phyloP scores from a whole-genome alignment of 1,139 yeast genomes.

The Yamadazyma trypodendri region DNA sequence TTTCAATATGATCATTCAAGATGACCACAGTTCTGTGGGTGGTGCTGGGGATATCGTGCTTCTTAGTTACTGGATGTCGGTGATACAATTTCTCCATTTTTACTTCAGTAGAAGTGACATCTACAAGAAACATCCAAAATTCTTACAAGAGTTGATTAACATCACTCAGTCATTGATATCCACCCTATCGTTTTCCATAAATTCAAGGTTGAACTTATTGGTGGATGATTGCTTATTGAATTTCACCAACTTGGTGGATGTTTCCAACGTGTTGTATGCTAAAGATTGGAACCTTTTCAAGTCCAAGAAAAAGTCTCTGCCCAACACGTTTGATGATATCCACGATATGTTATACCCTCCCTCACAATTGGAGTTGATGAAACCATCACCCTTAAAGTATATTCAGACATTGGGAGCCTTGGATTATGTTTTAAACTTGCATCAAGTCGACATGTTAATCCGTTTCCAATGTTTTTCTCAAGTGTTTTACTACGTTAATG shows the following conservation, averaged over 20 bases:
- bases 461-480: conserved; percentile 76
- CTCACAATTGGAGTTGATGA: conserved; percentile 55
- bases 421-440: conserved; percentile 79
- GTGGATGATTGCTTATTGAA: conserved; percentile 64
- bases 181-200: conserved; percentile 63
- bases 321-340: conserved; percentile 63
- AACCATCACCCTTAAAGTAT: conserved; percentile 84
- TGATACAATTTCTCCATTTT: conserved; percentile 64
- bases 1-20: conserved; percentile 43
- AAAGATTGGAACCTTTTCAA: conserved; percentile 77
- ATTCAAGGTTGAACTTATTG: conserved; percentile 54
- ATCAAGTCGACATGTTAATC: conserved; percentile 73
- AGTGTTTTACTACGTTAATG: conserved; percentile 75
- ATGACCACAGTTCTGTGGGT: conserved; percentile 21
- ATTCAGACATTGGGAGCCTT: conserved; percentile 88
- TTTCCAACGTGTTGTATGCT: conserved; percentile 58
- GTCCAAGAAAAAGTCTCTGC: conserved; percentile 38
- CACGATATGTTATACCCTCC: conserved; percentile 73
- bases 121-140: conserved; percentile 51
- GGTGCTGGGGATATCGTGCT: conserved; percentile 65
- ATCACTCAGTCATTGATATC: conserved; percentile 61
- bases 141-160: conserved; percentile 60
- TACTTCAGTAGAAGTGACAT: conserved; percentile 59
- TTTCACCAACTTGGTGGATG: conserved; percentile 65
- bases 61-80: conserved; percentile 73